Evolutionary conservation across 106 monocot species (phyloP), one percentile per base, ranked within the genome.

Genomic region (Dendrobium huoshanense): DNA sequence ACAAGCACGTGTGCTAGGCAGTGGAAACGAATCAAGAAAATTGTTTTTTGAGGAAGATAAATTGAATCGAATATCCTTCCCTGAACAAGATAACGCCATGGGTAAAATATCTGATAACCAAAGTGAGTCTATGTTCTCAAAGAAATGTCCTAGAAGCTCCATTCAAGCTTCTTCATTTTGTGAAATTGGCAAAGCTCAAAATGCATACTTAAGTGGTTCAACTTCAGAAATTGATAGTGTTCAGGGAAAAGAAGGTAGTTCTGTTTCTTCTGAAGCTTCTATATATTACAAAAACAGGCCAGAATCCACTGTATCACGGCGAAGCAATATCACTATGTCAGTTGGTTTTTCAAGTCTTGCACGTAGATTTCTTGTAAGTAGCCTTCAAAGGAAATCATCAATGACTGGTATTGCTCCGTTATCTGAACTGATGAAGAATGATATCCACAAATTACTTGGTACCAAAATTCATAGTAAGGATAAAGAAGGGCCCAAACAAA

Each of bases 271-370:
- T 77, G 68, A 31, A 48, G 47, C 73, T 85, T 77, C 74, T 56
- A 67, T 43, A 11, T 42, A 75, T 81, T 42, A 18, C 19, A 82
- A 68, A 75, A 79, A 51, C 78, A 68, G 77, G 15, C 65, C 65
- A 55, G 3, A 67, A 83, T 75, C 82, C 7, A 59, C 13, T 79
- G 55, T 77, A 67, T 33, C 74, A 74, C 51, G 51, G 70, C 78
- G 81, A 79, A 79, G 64, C 20, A 77, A 61, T 78, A 41, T 24
- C 7, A 64, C 67, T n/a, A 80, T 84, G 33, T 87, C 93, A 65
- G 87, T 89, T 55, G 87, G 86, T 83, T 83, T 95, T 75, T 87
- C 92, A 49, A 81, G 85, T 51, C 87, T 91, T 79, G 86, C 92
- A 13, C 84, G 84, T 9, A 96, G 82, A 82, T 89, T 88, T 79